Base-by-base conservation (phyloP, 768 basidiomycete species). In the Pleurotus tuoliensis region DNA sequence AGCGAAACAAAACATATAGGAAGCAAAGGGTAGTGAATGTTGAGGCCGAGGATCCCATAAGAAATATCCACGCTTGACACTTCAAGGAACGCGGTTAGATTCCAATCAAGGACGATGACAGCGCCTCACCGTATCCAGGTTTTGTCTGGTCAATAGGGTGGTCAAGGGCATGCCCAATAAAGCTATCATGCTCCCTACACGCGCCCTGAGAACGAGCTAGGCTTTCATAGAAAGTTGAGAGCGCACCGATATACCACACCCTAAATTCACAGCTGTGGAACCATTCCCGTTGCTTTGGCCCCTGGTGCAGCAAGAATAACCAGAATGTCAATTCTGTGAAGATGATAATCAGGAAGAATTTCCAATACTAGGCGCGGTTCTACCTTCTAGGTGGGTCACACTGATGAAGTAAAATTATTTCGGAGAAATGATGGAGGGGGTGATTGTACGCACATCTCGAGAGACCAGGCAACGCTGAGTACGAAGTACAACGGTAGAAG, bases 331-430 rank as follows among this genome's bases (percentile, higher is more conserved):
- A 77, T 66, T 91, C 90, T 90, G 66, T 22, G 18, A 56, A 18
- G 56, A 5, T 48, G 44, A 5, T 41, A 50, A 9, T 59, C 38
- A 45, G 20, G 3, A 7, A 54, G 30, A 12, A 34, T 34, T 34
- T 34, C 30, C 8, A 34, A 34, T 34, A 41, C 44, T 30, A 16
- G 25, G 6, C 20, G 43, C 43, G 27, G 50, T 13, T 25, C 25
- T 15, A 84, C 89, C 89, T 83, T 93, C 90, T 25, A 92, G 79
- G 69, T 92, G 90, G 1, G 91, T 90, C 38, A 89, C 78, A 12
- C 89, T 91, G 58, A 8, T 8, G 27, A 37, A 39, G 22, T 45
- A 48, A 61, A 47, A 57, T 52, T 53, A 44, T 34, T 45, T 38
- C 37, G 37, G 16, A 27, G 44, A 27, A 56, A 47, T 11, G 55